Base-by-base conservation (phyloP, 2,329 filamentous ascomycete genomes). In the Pseudogymnoascus sp. region DNA sequence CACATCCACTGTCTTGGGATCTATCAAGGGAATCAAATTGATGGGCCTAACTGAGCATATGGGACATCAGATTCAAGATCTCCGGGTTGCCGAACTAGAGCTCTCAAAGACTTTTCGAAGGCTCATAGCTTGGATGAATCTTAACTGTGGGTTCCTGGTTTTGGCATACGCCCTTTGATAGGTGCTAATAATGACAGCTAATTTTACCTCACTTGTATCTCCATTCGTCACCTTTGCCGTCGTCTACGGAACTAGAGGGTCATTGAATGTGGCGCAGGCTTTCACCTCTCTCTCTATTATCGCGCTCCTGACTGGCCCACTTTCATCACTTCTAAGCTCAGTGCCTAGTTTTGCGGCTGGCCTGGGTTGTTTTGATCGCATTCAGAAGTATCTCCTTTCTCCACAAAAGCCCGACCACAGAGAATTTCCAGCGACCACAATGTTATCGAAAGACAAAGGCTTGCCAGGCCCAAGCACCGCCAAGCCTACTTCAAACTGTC, bases 1-100 rank as follows among this genome's bases (percentile, higher is more conserved):
- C 18, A 75, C 74, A 0, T 72, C 74, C 12, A 69, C 65, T 27
- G 74, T 75, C 68, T 67, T 78, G 1, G 67, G 65, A 4, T 69
- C 72, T 12, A 76, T 78, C 61, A 77, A 76, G 59, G 71, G 72
- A 1, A 67, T 78, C 64, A 77, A 77, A 52, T 75, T 78, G 72
- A 74, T 73, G 63, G 76, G 76, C 0, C 64, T 77, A 2, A 70
- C 68, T 1, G 68, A 71, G 21, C 42, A 27, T 48, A 29, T 27
- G 12, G 42, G 21, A 8, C 42, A 48, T 27, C 42, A 48, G 42
- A 48, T 48, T 5, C 42, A 48, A 48, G 42, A 48, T 29, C 42
- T 48, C 42, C 42, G 42, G 42, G 42, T 48, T 27, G 42, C 42
- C 4, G 42, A 48, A 48, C 42, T 48, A 27, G 42, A 48, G 29